Evolutionary conservation across 2,329 filamentous ascomycete species (phyloP), one percentile per base, ranked within the genome.

Genomic region (Acarospora socialis): DNA sequence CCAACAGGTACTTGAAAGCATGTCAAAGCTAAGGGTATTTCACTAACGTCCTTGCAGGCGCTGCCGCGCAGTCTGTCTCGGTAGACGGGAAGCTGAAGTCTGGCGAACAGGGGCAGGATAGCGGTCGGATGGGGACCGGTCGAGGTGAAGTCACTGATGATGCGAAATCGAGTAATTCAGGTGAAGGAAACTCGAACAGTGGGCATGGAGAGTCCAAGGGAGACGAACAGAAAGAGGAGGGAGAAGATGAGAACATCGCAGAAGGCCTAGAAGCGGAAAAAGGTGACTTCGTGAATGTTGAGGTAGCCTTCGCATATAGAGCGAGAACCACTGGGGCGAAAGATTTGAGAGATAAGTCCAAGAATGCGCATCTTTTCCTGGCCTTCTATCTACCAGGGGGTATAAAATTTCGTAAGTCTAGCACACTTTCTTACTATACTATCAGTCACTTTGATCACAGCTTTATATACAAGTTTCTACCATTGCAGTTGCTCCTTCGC

Each of bases 221-320:
- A 56, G 16, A 46, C 58, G 16, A 54, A 59, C 13, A 56, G 60
- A 40, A 52, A 35, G 39, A 51, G 23, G 41, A 50, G 12, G 40
- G 47, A 26, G 45, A 53, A 29, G 38, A 53, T 22, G 40, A 56
- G 33, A 53, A 56, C 21, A 47, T 63, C 21, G 56, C 55, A 7
- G 65, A 74, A 43, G 75, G 73, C 1, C 77, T 81, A 73, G 73
- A 80, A 44, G 77, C 75, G 2, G 78, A 82, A 50, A 76, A 82
- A 48, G 78, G 78, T 7, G 77, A 82, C 41, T 83, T 83, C 45
- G 66, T 83, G 50, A 84, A 84, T 46, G 55, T 84, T 32, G 80
- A 86, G 48, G 59, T 83, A 10, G 77, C 76, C 0, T 77, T 84
- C 45, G 73, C 79, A 2, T 86, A 84, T 50, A 65, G 75, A 21